A percentile compares a stretch with the other conserved stretches of the same genome.
Evolutionary conservation across 176 grass and related monocot species (phyloP).

Genomic region (Typha latifolia): DNA sequence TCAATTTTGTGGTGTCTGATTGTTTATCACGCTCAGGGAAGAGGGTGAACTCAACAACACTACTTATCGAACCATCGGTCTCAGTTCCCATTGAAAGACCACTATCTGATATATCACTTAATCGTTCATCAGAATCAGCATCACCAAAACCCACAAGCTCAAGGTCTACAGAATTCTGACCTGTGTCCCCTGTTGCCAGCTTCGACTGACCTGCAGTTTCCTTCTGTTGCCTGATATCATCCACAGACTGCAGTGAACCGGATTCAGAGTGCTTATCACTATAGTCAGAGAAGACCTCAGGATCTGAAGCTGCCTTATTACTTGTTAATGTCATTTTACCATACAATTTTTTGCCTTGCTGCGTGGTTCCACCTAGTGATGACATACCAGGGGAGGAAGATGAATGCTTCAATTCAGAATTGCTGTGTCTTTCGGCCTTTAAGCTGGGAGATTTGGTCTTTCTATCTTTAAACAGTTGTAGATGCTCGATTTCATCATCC

Average conservation of each 20-base stretch:
- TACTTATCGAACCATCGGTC: constrained; percentile 57
- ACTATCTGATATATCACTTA: constrained; percentile 84
- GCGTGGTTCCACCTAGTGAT: constrained; percentile 35
- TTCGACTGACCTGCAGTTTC: constrained; percentile 28
- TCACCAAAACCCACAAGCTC: constrained; percentile 49
- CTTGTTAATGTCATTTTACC: constrained; percentile 26
- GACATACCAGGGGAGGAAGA: constrained; percentile 59
- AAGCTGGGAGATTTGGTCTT: constrained; percentile 25
- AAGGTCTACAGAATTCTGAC: constrained; percentile 30
- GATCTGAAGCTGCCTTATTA: constrained; percentile 33
- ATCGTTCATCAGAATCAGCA: constrained; percentile 53
- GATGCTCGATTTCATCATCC: constrained; percentile 59
- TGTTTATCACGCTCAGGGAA: constrained; percentile 43
- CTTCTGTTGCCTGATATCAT: constrained; percentile 31
- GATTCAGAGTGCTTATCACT: constrained; percentile 68
- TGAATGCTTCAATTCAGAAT: constrained; percentile 55
- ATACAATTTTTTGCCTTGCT: constrained; percentile 28
- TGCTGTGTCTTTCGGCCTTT: constrained; percentile 22
- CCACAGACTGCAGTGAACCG: constrained; percentile 49
- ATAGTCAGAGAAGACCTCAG: constrained; percentile 48
- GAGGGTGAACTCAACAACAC: constrained; percentile 32
- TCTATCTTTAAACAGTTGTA: constrained; percentile 36
- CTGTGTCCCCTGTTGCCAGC: constrained; percentile 5
- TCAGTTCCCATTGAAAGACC: constrained; percentile 71
- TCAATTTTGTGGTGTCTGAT: constrained; percentile 22